Percentiles rank a stretch among this genome's conserved stretches.
phyloP scores from a whole-genome alignment of 1,139 yeast species.

The Hansenula lynferdii region DNA sequence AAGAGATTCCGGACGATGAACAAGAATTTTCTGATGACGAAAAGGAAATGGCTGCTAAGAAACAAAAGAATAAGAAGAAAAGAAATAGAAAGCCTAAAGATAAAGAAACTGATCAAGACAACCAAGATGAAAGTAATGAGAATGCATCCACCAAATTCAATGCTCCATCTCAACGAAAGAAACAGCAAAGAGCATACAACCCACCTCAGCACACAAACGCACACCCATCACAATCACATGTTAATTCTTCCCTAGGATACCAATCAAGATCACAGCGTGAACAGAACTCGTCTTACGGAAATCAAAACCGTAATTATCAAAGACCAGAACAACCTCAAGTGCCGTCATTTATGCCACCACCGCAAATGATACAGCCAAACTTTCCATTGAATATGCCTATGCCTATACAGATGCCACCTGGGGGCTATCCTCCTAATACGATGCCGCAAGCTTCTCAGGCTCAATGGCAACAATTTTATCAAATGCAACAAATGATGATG shows the following conservation, averaged over 20 bases:
- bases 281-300: too few relatives aligned
- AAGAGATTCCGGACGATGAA: slow-evolving; percentile 87
- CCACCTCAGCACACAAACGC: too few relatives aligned
- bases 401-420: too few relatives aligned
- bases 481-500: slow-evolving; percentile 28
- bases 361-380: slow-evolving; percentile 3
- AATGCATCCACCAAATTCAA: too few relatives aligned
- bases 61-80: slow-evolving; percentile 55
- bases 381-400: too few relatives aligned
- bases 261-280: slow-evolving; percentile 21
- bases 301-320: too few relatives aligned
- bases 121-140: too few relatives aligned
- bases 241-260: slow-evolving; percentile 8
- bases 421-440: too few relatives aligned
- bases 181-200: too few relatives aligned
- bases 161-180: too few relatives aligned
- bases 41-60: slow-evolving; percentile 49
- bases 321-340: slow-evolving; percentile 1
- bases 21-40: slow-evolving; percentile 96
- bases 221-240: slow-evolving; percentile 8
- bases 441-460: too few relatives aligned
- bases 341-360: slow-evolving; percentile 1
- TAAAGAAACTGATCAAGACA: too few relatives aligned
- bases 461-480: slow-evolving; percentile 20
- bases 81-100: slow-evolving; percentile 37